These are phyloP conservation scores for Globisporangium carolinianum DNA, from an alignment of 352 stramenopile genomes.

Conservation along the genomic window DNA sequence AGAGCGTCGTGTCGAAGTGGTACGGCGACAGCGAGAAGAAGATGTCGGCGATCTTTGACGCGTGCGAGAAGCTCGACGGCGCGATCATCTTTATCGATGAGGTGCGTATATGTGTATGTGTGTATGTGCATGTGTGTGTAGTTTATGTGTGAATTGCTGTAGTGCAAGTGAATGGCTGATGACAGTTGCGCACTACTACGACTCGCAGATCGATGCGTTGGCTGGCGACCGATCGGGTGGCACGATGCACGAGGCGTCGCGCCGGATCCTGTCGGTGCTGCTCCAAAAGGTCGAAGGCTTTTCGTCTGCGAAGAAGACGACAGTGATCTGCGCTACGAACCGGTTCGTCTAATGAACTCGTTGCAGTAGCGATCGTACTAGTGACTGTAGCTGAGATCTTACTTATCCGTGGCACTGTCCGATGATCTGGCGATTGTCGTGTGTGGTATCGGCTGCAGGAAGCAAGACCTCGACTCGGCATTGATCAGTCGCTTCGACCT, in stretches of 20 bases:
- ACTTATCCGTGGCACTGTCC: no score
- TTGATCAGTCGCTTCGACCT: conserved; percentile 92
- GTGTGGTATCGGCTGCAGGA: conserved; percentile 29
- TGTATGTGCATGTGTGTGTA: background rate
- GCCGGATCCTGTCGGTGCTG: conserved; percentile 88
- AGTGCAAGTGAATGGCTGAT: no score
- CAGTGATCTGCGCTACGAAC: conserved; percentile 90
- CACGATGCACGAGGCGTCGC: conserved; percentile 91
- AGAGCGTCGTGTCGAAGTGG: conserved; percentile 93
- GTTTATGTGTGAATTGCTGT: no score
- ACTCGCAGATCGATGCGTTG: conserved; percentile 80
- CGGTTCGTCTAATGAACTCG: conserved; percentile 20
- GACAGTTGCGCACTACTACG: no score
- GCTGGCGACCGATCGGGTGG: conserved; percentile 82
- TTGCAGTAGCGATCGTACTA: no score
- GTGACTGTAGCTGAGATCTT: no score
- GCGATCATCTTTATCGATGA: conserved; percentile 95
- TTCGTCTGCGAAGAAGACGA: conserved; percentile 89
- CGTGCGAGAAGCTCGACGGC: conserved; percentile 87
- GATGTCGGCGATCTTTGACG: conserved; percentile 92
- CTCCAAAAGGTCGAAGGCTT: conserved; percentile 92
- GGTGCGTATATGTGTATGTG: conserved; percentile 19
- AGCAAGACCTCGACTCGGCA: conserved; percentile 90
- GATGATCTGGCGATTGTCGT: background rate
- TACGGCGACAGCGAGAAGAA: conserved; percentile 95